phyloP scores from a whole-genome alignment of 352 stramenopile species.

The Blastocystis sp. region DNA sequence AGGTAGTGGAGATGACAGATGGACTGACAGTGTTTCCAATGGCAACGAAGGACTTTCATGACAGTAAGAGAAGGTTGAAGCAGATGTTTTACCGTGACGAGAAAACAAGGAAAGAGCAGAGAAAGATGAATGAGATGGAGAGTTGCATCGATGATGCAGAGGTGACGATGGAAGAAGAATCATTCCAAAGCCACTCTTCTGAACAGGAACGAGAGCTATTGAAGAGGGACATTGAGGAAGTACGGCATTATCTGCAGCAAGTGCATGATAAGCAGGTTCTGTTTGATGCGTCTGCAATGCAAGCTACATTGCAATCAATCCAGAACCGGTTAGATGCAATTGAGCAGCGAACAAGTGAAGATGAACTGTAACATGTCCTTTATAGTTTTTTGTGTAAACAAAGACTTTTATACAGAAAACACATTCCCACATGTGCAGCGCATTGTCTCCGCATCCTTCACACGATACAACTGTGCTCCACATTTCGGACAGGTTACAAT shows the following conservation, averaged over 20 bases:
- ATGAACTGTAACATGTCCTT: background rate
- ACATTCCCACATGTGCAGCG: conserved; percentile 25
- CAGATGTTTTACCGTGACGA: conserved; percentile 23
- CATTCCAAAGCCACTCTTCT: background rate
- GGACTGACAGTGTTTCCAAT: background rate
- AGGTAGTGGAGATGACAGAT: background rate
- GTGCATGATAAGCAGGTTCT: background rate
- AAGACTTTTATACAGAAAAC: conserved; percentile 38
- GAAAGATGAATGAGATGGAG: conserved; percentile 24
- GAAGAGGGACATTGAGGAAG: background rate
- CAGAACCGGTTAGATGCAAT: background rate
- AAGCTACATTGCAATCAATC: background rate
- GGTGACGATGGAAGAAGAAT: background rate
- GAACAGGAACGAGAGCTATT: background rate
- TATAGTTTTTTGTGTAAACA: background rate
- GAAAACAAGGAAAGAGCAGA: background rate
- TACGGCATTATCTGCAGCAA: background rate
- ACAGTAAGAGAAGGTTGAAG: background rate
- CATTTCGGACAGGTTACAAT: conserved; percentile 40
- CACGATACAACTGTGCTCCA: conserved; percentile 9
- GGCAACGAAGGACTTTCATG: background rate
- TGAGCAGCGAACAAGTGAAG: background rate
- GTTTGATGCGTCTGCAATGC: background rate
- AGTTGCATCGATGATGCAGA: background rate
- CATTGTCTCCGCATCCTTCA: background rate